These are phyloP conservation scores for Porcisia deanei DNA, from an alignment of 208 protist genomes.

Conservation along the genomic window DNA sequence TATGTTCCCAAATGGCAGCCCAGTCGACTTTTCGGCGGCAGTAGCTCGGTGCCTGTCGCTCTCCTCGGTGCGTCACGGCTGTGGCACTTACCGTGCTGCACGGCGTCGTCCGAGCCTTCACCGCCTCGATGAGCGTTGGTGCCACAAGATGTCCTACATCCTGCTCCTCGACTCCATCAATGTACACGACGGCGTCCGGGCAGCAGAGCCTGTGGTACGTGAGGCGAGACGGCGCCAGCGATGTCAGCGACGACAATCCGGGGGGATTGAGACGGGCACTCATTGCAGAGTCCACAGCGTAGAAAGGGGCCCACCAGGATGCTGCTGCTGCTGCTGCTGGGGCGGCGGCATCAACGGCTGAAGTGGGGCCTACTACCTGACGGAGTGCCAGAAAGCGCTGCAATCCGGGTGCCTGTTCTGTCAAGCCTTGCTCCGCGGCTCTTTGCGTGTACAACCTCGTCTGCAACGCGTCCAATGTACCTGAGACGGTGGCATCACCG, in stretches of 20 bases:
- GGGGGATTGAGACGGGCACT: background rate
- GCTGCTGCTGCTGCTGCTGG: no score
- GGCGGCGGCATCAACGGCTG: no score
- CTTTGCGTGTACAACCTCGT: background rate
- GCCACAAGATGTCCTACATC: conserved; percentile 50
- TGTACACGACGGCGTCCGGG: conserved; percentile 63
- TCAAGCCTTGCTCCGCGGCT: background rate
- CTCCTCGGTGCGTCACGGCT: conserved; percentile 1
- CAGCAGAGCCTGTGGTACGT: conserved; percentile 2
- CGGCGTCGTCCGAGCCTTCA: conserved; percentile 12
- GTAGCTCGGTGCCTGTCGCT: conserved; percentile 26
- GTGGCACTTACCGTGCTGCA: conserved; percentile 8
- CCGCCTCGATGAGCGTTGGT: conserved; percentile 36
- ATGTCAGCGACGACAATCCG: background rate
- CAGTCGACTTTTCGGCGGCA: conserved; percentile 17
- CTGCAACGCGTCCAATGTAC: background rate
- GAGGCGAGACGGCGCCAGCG: background rate
- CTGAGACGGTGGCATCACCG: background rate
- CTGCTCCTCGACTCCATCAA: conserved; percentile 57
- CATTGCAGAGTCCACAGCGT: background rate
- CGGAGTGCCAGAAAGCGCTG: conserved; percentile 1
- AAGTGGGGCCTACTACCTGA: background rate
- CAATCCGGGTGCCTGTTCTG: background rate
- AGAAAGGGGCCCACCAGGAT: background rate
- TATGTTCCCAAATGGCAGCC: conserved; percentile 11